Evolutionary conservation across 2,329 filamentous ascomycete species (phyloP).

Genomic region (Zasmidium cellare): DNA sequence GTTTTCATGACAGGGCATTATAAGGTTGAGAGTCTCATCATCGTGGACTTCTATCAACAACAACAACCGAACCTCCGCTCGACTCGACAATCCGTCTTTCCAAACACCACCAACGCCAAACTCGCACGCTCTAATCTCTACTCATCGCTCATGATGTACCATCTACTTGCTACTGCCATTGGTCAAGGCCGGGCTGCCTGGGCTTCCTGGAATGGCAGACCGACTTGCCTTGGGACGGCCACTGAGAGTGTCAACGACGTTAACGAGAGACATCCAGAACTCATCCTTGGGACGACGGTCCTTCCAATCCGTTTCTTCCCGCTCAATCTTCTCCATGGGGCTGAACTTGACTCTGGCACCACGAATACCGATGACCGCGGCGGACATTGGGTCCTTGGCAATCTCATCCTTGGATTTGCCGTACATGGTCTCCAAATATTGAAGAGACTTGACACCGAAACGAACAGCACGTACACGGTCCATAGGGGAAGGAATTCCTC

Average conservation of each 20-base stretch:
- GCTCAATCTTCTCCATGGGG: constrained; percentile 77
- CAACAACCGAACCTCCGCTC: no score
- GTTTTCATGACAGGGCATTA: neutral
- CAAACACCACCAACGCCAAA: constrained; percentile 8
- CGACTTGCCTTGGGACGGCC: constrained; percentile 54
- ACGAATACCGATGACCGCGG: constrained; percentile 86
- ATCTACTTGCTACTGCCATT: constrained; percentile 7
- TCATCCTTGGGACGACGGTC: constrained; percentile 80
- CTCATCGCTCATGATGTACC: neutral
- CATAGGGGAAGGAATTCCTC: constrained; percentile 90
- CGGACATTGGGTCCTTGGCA: constrained; percentile 69
- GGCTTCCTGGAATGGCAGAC: constrained; percentile 20
- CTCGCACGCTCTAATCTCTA: constrained; percentile 5
- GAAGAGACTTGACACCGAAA: constrained; percentile 89
- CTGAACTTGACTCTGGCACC: constrained; percentile 88
- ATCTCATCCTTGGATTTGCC: constrained; percentile 67
- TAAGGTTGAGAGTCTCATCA: no score
- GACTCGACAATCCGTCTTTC: neutral
- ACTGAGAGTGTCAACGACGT: constrained; percentile 80
- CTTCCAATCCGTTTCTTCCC: constrained; percentile 86
- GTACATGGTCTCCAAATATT: constrained; percentile 80
- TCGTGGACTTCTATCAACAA: no score
- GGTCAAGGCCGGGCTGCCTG: constrained; percentile 5
- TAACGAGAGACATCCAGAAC: constrained; percentile 80
- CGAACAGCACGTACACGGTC: constrained; percentile 89